Base-by-base conservation (phyloP, 2,329 filamentous ascomycete species). In the Monosporascus sp. region DNA sequence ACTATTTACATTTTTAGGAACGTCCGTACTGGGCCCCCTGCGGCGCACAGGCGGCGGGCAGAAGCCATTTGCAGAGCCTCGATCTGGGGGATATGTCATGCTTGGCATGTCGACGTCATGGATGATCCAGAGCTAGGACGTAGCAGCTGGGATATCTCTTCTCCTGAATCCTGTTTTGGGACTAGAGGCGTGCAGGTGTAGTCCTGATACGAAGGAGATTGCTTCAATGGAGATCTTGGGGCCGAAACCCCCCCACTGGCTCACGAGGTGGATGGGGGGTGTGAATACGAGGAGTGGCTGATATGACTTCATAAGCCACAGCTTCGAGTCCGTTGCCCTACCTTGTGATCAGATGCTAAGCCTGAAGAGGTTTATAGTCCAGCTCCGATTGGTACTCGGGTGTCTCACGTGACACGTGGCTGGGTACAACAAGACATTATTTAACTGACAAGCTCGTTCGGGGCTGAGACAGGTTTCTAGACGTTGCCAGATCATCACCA, bases 1-100 rank as follows among this genome's bases (percentile, higher is more conserved):
- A 48, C 49, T 56, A 57, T 61, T 55, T 60, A 62, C 57, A 60
- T 60, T 58, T 47, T 37, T 14, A 19, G 48, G 49, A 53, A 40
- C 40, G 45, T 19, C 38, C 17, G 4, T 41, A 19, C 38, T 41
- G 26, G 2, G 9, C 6, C 7, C 38, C 7, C 38, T n/a, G 38
- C 38, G 8, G 17, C 17, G 5, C 19, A n/a, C 7, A 19, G 4
- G 19, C 38, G 38, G 19, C 38, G 9, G 19, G 5, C 7, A 20
- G 38, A 20, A 20, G 9, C 9, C 6, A 46, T 16, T 26, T 26
- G 24, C 14, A 26, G 43, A 46, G 2, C 24, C 43, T 46, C 43
- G 14, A 14, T 19, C 37, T n/a, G 27, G 7, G 27, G 7, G 40
- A 11, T 49, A 47, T 54, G 55, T 58, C 51, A 55, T 55, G 41